Conservation (phyloP, 257 asterid species). For the Penstemon davidsonii region DNA sequence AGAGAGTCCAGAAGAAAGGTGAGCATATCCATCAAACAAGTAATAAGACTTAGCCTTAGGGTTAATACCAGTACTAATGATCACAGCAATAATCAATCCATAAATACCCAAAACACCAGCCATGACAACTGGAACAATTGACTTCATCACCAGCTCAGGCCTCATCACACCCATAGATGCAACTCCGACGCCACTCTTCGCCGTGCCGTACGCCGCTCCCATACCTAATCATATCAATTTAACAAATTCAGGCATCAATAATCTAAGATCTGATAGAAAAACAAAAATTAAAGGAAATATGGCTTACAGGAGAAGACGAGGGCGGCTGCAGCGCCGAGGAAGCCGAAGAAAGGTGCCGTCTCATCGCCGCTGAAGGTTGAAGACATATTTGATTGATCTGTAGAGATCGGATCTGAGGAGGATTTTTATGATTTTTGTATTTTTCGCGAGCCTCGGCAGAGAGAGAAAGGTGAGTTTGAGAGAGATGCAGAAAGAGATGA, state of each 20-base stretch:
- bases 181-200: constrained; percentile 73
- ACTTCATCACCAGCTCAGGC: constrained; percentile 75
- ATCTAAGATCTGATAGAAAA: constrained; percentile 28
- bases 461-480: not conserved
- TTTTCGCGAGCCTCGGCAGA: constrained; percentile 23
- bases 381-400: constrained; percentile 34
- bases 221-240: constrained; percentile 37
- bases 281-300: constrained; percentile 13
- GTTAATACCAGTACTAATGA: constrained; percentile 63
- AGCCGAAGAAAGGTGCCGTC: constrained; percentile 74
- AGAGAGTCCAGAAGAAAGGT: constrained; percentile 66
- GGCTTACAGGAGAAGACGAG: constrained; percentile 61
- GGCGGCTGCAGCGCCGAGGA: constrained; percentile 75
- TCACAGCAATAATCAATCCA: constrained; percentile 68
- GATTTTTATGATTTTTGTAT: constrained; percentile 2
- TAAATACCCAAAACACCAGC: constrained; percentile 75
- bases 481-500: constrained; percentile 21
- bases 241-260: not conserved
- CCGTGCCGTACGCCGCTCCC: constrained; percentile 78
- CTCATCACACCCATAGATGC: constrained; percentile 79
- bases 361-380: constrained; percentile 74
- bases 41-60: constrained; percentile 68
- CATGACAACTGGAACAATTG: constrained; percentile 73
- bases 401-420: constrained; percentile 44
- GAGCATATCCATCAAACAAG: constrained; percentile 66